Percentiles rank a stretch among this genome's conserved stretches.
Evolutionary conservation across 2,329 filamentous ascomycete genomes (phyloP).

Genomic region (Colletotrichum limetticola): DNA sequence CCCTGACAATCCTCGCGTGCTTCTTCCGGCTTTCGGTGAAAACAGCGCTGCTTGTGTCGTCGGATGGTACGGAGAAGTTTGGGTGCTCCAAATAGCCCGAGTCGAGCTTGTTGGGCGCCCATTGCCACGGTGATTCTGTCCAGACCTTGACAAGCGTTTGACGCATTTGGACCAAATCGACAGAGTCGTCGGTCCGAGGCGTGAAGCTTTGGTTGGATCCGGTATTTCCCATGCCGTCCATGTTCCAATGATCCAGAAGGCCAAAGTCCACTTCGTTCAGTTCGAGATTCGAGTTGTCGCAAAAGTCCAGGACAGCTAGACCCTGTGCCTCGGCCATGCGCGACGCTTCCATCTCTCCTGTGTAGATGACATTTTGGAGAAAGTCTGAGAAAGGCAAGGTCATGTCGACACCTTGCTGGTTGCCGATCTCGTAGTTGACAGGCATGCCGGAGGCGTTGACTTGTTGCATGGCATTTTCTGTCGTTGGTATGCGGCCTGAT

Average conservation of each 20-base stretch:
- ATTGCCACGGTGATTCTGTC: slow-evolving; percentile 63
- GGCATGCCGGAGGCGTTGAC: slow-evolving; percentile 35
- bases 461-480: slow-evolving; percentile 46
- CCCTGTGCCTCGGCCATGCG: slow-evolving; percentile 50
- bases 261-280: slow-evolving; percentile 64
- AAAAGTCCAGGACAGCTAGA: slow-evolving; percentile 60
- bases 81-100: slow-evolving; percentile 55
- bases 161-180: slow-evolving; percentile 58
- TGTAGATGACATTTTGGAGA: slow-evolving; percentile 61
- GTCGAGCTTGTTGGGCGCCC: slow-evolving; percentile 57
- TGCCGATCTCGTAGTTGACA: slow-evolving; percentile 30
- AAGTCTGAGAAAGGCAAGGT: slow-evolving; percentile 60
- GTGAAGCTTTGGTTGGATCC: slow-evolving; percentile 41
- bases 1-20: slow-evolving; percentile 52
- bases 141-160: slow-evolving; percentile 59
- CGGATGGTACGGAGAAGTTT: slow-evolving; percentile 55
- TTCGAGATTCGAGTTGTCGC: slow-evolving; percentile 59
- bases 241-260: slow-evolving; percentile 60
- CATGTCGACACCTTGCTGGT: slow-evolving; percentile 21
- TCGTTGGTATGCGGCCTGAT: slow-evolving; percentile 47
- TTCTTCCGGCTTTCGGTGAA: slow-evolving; percentile 51
- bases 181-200: slow-evolving; percentile 48
- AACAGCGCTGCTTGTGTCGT: slow-evolving; percentile 50
- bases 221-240: slow-evolving; percentile 48
- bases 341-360: slow-evolving; percentile 51